These are phyloP conservation scores for Eremochloa ophiuroides DNA, from an alignment of 176 grass and related monocot species.

Conservation along the genomic window DNA sequence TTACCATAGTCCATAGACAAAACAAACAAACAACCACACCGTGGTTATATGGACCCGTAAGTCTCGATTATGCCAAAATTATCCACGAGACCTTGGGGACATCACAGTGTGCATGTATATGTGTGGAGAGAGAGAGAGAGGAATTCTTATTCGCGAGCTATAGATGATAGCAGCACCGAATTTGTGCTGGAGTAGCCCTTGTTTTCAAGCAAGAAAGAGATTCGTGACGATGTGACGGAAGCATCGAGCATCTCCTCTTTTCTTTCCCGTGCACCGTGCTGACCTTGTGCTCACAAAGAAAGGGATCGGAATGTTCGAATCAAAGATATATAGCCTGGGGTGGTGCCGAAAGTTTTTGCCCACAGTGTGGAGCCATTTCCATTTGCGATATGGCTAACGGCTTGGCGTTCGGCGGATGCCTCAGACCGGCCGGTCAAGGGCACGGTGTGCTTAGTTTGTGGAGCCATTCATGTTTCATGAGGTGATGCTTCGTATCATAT, in stretches of 20 bases:
- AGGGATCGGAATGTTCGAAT: slow-evolving; percentile 18
- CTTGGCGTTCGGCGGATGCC: not conserved
- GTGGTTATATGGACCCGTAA: not conserved
- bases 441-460: not conserved
- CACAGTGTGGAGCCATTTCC: slow-evolving; percentile 28
- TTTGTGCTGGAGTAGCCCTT: not conserved
- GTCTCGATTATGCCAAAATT: not conserved
- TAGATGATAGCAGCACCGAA: not conserved
- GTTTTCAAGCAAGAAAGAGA: slow-evolving; percentile 3
- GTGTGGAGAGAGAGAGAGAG: no score
- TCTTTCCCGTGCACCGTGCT: not conserved
- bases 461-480: no score
- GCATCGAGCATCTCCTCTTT: slow-evolving; percentile 4
- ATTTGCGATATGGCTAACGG: not conserved
- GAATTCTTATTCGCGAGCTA: not conserved
- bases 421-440: no score
- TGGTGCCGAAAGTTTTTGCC: slow-evolving; percentile 41
- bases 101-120: no score
- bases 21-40: not conserved
- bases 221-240: slow-evolving; percentile 11
- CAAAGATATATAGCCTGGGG: not conserved
- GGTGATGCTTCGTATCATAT: no score
- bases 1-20: not conserved
- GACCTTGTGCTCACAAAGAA: slow-evolving; percentile 12
- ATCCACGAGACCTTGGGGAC: not conserved